phyloP scores from a whole-genome alignment of 768 basidiomycete species.

The Lepiota venenata region DNA sequence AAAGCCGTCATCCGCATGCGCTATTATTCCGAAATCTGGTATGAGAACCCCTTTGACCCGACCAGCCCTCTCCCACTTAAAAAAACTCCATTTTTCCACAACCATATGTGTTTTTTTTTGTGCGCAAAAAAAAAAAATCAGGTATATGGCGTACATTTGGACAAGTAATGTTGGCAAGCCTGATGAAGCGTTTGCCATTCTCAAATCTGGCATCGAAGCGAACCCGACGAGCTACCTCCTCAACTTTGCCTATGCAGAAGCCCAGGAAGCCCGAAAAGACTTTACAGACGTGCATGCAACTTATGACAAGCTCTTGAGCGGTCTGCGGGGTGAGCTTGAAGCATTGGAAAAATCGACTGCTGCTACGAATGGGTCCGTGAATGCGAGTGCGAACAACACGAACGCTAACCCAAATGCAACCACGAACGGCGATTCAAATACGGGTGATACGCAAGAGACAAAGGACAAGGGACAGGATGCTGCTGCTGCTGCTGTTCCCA shows the following conservation, averaged over 20 bases:
- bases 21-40: constrained; percentile 96
- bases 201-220: constrained; percentile 85
- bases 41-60: constrained; percentile 15
- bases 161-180: constrained; percentile 67
- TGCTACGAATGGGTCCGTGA: constrained; percentile 1
- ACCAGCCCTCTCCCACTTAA: background rate
- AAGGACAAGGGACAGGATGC: constrained; percentile 39
- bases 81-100: constrained; percentile 3
- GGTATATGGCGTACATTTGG: constrained; percentile 92
- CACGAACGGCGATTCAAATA: constrained; percentile 1
- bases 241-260: constrained; percentile 89
- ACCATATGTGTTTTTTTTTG: too few relatives aligned
- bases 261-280: constrained; percentile 51
- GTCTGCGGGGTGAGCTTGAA: constrained; percentile 64
- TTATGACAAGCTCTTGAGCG: constrained; percentile 70
- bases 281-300: constrained; percentile 63
- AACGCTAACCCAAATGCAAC: constrained; percentile 30
- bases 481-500: constrained; percentile 46
- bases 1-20: constrained; percentile 92
- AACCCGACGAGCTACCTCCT: constrained; percentile 84
- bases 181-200: constrained; percentile 78
- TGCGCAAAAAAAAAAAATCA: too few relatives aligned
- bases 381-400: too few relatives aligned
- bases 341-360: constrained; percentile 42
- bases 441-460: constrained; percentile 9